Base-by-base conservation (phyloP, 2,329 filamentous ascomycete genomes). In the Ophiostoma sp. region DNA sequence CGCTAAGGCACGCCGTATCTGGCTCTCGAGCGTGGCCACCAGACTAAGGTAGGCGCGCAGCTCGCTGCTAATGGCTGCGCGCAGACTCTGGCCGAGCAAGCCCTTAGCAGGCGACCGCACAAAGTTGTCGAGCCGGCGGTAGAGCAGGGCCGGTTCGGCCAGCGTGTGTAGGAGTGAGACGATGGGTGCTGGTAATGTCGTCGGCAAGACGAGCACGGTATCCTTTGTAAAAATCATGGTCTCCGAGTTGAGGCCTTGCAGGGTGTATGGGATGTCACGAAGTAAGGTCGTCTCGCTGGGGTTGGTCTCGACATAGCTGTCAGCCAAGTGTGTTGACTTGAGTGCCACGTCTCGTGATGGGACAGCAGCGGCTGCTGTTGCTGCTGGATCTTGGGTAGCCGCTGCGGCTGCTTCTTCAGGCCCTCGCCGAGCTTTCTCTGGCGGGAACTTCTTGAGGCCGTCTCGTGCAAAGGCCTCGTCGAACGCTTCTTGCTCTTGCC, bases 131-230 rank as follows among this genome's bases (percentile, higher is more conserved):
- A 99, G 87, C 0, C 89, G 89, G 74, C 91, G 90, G 80, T 98
- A 99, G 9, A 99, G 85, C n/a, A 99, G 85, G 5, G 95, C 97
- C 8, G 96, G 96, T 80, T 99, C 96, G 1, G 96, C 94, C 25
- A 99, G 85, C 0, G 92, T 93, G 78, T 99, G 94, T 1, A 99
- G 85, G 11, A 99, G 87, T 19, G 94, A 95, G 17, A 98, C 86
- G 11, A 98, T 86, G 2, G 96, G 95, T 6, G 95, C 85, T 1
- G 96, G 94, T 6, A 99, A 86, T 0, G 91, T 93, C 0, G 90
- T 78, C 0, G 96, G 97, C 33, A 99, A 84, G 78, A 90, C 93
- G 70, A 98, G 83, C 2, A 88, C 89, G 28, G 90, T 89, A 31
- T 89, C 86, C 17, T 90, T 89, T 11, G 88, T 84, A 76, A 98